Base-by-base conservation (phyloP, 257 asterid species). In the Petunia axillaris region DNA sequence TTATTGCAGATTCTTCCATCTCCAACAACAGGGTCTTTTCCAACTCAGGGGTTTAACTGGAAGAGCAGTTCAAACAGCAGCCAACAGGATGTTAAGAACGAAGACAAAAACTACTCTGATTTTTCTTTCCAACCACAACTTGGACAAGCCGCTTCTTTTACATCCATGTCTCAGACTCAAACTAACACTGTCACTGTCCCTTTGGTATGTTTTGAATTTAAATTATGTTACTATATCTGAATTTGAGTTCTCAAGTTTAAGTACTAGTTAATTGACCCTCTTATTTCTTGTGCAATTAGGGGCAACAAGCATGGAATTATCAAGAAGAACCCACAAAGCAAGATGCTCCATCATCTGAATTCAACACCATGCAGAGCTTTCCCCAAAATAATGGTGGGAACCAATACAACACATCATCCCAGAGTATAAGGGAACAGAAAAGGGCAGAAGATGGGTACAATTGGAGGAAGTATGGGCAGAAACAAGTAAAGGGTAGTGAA, bases 381-480 rank as follows among this genome's bases (percentile, higher is more conserved):
- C 85, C 91, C 63, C 85, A 91, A 14, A 89, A 89, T 15, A 87
- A 65, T 48, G 81, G 66, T 8, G 62, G 71, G 15, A 81, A 63
- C 70, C 85, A 85, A 25, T 79, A 82, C 54, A 89, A 86, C 59
- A 83, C 78, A 54, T 76, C 88, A 16, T 82, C 91, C 25, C 90
- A 79, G 83, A 76, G 85, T 5, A 40, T 71, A 44, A 81, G 57
- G n/a, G 89, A 82, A n/a, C 80, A 82, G 46, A 79, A 78, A 64
- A 88, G 88, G 8, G 83, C 93, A 6, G 95, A 93, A 2, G 98
- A 94, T 16, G 98, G 98, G 1, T 94, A 93, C 74, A 94, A 94
- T 81, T 94, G 98, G 98, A 88, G 98, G 48, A 94, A 94, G 74
- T 94, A 94, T 66, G 98, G 98, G 35, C 98, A 95, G 88, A 95